Conservation (phyloP, 805 yeast species). For the Ogataea corticis region DNA sequence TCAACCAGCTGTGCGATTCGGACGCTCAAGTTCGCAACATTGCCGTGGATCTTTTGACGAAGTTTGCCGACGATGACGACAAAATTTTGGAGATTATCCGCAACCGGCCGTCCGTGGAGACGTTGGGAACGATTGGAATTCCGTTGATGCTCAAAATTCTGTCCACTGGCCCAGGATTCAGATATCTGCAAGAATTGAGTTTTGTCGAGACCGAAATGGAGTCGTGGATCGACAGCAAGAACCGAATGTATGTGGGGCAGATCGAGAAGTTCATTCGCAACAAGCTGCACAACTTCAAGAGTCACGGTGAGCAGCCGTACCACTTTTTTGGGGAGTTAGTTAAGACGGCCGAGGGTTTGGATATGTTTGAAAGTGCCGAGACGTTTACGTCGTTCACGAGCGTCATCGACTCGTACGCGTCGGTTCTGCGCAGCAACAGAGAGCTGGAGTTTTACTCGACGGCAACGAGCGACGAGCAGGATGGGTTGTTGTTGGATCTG, state of each 20-base stretch:
- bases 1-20: constrained; percentile 70
- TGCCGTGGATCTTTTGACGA: constrained; percentile 57
- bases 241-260: constrained; percentile 46
- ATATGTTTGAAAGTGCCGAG: constrained; percentile 44
- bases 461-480: constrained; percentile 29
- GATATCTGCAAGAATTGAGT: constrained; percentile 56
- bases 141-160: constrained; percentile 62
- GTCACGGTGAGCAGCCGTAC: constrained; percentile 41
- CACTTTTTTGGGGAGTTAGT: constrained; percentile 83
- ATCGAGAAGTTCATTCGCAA: constrained; percentile 43
- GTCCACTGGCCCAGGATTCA: constrained; percentile 68
- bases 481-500: constrained; percentile 44
- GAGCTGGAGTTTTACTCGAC: constrained; percentile 22
- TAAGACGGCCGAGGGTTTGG: constrained; percentile 77
- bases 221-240: constrained; percentile 57
- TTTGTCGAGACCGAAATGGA: constrained; percentile 66
- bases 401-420: constrained; percentile 19
- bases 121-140: constrained; percentile 35
- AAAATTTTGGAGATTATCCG: constrained; percentile 52
- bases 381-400: constrained; percentile 26
- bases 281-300: constrained; percentile 19
- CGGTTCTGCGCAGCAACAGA: constrained; percentile 16
- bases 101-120: constrained; percentile 53
- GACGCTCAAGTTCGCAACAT: constrained; percentile 53
- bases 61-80: constrained; percentile 46